Evolutionary conservation across 1,284 basidiomycete genomes (phyloP).

Genomic region (Cryptococcus sp.): DNA sequence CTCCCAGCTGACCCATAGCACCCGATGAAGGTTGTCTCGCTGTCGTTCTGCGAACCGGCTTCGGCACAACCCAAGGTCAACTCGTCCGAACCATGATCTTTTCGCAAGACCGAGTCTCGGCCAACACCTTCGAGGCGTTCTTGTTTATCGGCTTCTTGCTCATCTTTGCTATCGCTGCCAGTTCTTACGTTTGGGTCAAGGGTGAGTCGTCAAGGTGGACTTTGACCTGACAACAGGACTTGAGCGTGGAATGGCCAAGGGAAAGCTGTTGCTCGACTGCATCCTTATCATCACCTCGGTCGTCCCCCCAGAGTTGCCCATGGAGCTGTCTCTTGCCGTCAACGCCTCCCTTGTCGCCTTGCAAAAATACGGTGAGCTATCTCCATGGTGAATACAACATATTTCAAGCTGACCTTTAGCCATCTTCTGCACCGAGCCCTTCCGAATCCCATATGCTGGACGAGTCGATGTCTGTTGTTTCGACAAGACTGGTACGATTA

Average conservation of each 20-base stretch:
- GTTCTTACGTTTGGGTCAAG: slow-evolving; percentile 93
- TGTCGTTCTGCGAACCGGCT: slow-evolving; percentile 87
- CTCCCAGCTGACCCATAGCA: slow-evolving; percentile 49
- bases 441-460: slow-evolving; percentile 89
- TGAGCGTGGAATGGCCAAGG: slow-evolving; percentile 83
- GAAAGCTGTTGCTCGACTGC: slow-evolving; percentile 86
- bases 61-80: slow-evolving; percentile 92
- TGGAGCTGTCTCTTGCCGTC: slow-evolving; percentile 91
- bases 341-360: slow-evolving; percentile 89
- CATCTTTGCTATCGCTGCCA: slow-evolving; percentile 91
- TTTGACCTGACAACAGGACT: slow-evolving; percentile 55
- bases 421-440: slow-evolving; percentile 95
- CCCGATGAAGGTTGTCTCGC: slow-evolving; percentile 87
- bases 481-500: slow-evolving; percentile 96
- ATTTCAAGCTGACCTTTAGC: slow-evolving; percentile 50
- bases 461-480: slow-evolving; percentile 95
- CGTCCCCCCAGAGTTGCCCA: slow-evolving; percentile 89
- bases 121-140: slow-evolving; percentile 89
- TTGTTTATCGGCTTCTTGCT: slow-evolving; percentile 93
- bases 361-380: slow-evolving; percentile 70
- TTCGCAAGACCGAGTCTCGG: slow-evolving; percentile 87
- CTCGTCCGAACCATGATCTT: slow-evolving; percentile 97
- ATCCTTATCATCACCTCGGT: slow-evolving; percentile 92
- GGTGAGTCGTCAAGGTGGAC: slow-evolving; percentile 49
- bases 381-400: too few species aligned